Base-by-base conservation (phyloP, 2,329 filamentous ascomycete genomes). In the Aspergillus alliaceus region DNA sequence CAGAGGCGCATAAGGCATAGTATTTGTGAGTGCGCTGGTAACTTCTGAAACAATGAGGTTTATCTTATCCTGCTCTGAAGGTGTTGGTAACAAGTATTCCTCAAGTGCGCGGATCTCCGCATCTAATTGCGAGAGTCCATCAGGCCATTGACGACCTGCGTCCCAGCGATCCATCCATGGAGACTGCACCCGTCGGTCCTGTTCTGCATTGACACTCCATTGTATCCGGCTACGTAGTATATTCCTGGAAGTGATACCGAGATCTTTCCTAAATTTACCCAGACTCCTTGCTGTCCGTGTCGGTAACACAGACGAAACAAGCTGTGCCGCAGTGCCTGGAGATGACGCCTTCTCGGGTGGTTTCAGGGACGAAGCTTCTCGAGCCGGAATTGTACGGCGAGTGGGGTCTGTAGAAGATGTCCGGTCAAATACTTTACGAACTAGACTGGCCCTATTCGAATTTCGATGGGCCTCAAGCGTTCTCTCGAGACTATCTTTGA, bases 81-180 rank as follows among this genome's bases (percentile, higher is more conserved):
- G 57, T 12, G 71, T 80, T 14, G 78, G 80, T 20, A 68, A 68
- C 56, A 82, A 68, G 59, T 79, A 83, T 15, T 58, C 53, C 20
- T 75, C 75, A 52, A 84, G 79, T 2, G 75, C 75, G 32, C 63
- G 59, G 37, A 85, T 76, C 66, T 84, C 82, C n/a, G 67, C 69
- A 54, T 71, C 64, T n/a, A 81, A 66, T 15, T 70, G 64, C 20
- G 68, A 58, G 3, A 66, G 46, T 12, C 68, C 68, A 61, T 70
- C 61, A 22, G 53, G 53, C 12, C 55, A 48, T 14, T 46, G 34
- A 34, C 49, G 51, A 15, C 35, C 15, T 39, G 53, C 40, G 15
- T 56, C 51, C 32, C 73, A n/a, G 42, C 66, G 54, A 15, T 61
- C 60, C 51, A 77, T 57, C 76, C 76, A 78, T 22, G 72, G 73